Percentiles rank a stretch among this genome's conserved stretches.
These are phyloP conservation scores for Coniochaeta sp. DNA, from an alignment of 2,329 filamentous ascomycete species.

Conservation along the genomic window DNA sequence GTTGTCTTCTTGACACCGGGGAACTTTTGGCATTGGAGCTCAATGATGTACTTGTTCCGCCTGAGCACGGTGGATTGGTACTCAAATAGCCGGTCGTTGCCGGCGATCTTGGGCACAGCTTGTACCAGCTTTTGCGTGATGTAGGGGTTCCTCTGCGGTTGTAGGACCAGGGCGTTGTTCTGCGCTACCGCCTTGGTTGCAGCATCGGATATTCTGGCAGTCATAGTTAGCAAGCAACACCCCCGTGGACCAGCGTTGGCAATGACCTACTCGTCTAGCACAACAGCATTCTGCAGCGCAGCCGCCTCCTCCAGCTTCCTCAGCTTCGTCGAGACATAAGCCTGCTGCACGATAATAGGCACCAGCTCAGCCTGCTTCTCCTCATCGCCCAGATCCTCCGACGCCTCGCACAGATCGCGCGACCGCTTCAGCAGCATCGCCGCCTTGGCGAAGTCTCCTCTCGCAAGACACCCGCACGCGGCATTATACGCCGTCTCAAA, in stretches of 20 bases:
- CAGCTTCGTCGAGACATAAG: conserved; percentile 61
- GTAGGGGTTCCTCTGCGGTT: conserved; percentile 55
- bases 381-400: conserved; percentile 65
- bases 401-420: conserved; percentile 61
- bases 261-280: conserved; percentile 49
- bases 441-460: conserved; percentile 58
- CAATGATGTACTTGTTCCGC: conserved; percentile 58
- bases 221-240: not conserved
- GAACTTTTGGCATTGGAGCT: conserved; percentile 62
- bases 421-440: conserved; percentile 63
- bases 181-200: conserved; percentile 60
- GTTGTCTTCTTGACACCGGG: conserved; percentile 49
- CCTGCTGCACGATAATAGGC: conserved; percentile 70
- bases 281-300: conserved; percentile 54
- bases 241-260: not conserved
- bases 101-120: conserved; percentile 42
- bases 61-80: conserved; percentile 58
- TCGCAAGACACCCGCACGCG: conserved; percentile 65
- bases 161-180: conserved; percentile 50
- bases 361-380: conserved; percentile 70
- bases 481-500: conserved; percentile 81
- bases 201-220: conserved; percentile 53
- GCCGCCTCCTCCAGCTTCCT: conserved; percentile 61
- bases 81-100: conserved; percentile 60
- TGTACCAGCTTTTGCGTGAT: conserved; percentile 56